Conservation (phyloP, 139 green algal species). For the Nannochloris sp. region DNA sequence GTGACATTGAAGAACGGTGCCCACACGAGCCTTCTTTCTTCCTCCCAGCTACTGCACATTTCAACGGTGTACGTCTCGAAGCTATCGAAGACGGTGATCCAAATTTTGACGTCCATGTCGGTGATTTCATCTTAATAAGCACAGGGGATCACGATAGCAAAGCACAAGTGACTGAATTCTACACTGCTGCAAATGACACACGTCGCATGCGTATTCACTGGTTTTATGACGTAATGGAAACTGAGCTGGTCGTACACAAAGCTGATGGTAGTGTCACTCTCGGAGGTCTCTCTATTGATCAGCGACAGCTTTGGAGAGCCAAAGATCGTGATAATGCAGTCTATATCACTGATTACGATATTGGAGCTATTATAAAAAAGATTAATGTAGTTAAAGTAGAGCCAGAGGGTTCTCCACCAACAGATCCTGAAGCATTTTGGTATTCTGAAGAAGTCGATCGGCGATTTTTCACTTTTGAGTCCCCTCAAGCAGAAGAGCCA, state of each 20-base stretch:
- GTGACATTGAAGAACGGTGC: background rate
- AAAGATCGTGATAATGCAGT: background rate
- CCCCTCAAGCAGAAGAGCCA: background rate
- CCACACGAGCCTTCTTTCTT: background rate
- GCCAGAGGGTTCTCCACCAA: too few relatives aligned
- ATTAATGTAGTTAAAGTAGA: background rate
- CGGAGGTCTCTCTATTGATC: constrained; percentile 7
- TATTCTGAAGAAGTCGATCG: constrained; percentile 24
- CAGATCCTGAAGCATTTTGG: constrained; percentile 4
- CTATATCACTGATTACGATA: background rate
- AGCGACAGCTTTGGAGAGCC: constrained; percentile 10
- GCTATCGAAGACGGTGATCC: background rate
- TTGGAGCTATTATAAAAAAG: background rate
- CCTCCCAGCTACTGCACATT: background rate
- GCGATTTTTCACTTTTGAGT: constrained; percentile 27
- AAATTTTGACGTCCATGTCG: background rate
- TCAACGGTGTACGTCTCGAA: background rate
- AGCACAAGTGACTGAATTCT: constrained; percentile 15
- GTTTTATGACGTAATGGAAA: constrained; percentile 18
- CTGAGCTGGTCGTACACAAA: background rate
- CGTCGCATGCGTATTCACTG: constrained; percentile 10
- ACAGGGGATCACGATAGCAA: background rate
- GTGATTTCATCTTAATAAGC: background rate
- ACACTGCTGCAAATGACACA: constrained; percentile 3
- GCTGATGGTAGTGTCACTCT: background rate